A percentile compares a stretch with the other conserved stretches of the same genome.
Conservation (phyloP, 2,329 filamentous ascomycete species). For the Ophiostoma pallidulum region DNA sequence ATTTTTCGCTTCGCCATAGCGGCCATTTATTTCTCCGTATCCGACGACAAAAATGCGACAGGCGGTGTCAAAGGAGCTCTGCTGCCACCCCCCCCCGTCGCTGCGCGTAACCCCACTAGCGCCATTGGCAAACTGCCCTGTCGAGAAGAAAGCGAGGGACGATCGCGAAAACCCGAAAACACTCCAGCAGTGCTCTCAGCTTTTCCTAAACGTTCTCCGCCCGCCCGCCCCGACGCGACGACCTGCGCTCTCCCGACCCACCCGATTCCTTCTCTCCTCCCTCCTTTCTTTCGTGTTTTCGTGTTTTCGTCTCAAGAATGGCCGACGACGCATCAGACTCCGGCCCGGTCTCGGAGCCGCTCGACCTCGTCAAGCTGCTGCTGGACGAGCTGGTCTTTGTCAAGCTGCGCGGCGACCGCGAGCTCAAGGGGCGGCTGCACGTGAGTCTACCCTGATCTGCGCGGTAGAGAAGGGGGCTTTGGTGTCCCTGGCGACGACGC, state of each 20-base stretch:
- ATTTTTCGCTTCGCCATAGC: background rate
- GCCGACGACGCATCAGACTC: constrained; percentile 71
- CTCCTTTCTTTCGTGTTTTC: too few relatives aligned
- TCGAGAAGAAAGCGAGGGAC: background rate
- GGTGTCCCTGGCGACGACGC: too few relatives aligned
- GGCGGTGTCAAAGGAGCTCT: background rate
- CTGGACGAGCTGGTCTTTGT: constrained; percentile 96
- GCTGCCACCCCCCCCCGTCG: background rate
- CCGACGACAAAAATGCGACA: background rate
- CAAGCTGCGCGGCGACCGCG: constrained; percentile 89
- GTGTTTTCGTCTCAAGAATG: too few relatives aligned
- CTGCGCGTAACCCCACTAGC: background rate
- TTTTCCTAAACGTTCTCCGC: too few relatives aligned
- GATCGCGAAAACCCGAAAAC: constrained; percentile 5
- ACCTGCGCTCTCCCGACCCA: background rate
- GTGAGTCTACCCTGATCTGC: constrained; percentile 26
- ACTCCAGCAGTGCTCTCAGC: constrained; percentile 1
- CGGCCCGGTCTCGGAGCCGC: constrained; percentile 72
- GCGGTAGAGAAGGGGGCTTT: constrained; percentile 36
- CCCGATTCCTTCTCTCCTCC: too few relatives aligned
- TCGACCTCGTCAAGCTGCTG: constrained; percentile 89
- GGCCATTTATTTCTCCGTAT: constrained; percentile 8
- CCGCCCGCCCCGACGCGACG: background rate
- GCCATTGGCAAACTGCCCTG: too few relatives aligned
- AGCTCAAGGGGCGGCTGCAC: constrained; percentile 90